phyloP scores from a whole-genome alignment of 495 filamentous ascomycete genomes.

The Hypomontagnella submonticulosa region DNA sequence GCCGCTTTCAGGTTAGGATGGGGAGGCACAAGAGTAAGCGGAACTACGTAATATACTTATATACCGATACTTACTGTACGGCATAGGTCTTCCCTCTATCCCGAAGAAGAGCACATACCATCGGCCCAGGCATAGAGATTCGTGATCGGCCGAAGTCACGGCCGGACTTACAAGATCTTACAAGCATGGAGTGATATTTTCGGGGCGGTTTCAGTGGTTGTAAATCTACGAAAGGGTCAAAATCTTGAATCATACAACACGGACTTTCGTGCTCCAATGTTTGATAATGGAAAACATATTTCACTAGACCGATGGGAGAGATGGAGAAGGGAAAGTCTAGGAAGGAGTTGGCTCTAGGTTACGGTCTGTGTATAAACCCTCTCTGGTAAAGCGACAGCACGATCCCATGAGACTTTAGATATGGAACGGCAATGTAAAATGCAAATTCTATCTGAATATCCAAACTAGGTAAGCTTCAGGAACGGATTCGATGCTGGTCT shows the following conservation, averaged over 20 bases:
- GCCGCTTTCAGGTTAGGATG: constrained; percentile 91
- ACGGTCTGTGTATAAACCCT: constrained; percentile 18
- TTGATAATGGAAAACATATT: background rate
- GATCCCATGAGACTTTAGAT: constrained; percentile 2
- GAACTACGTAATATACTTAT: background rate
- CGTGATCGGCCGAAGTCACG: constrained; percentile 52
- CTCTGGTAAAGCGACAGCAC: background rate
- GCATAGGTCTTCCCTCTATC: constrained; percentile 62
- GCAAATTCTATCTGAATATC: constrained; percentile 7
- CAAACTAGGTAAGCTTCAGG: no score
- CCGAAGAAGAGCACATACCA: constrained; percentile 56
- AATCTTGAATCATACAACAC: constrained; percentile 2
- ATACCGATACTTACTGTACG: constrained; percentile 4
- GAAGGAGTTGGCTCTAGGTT: constrained; percentile 3
- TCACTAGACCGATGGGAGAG: constrained; percentile 3
- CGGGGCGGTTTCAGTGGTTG: background rate
- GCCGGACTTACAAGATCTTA: constrained; percentile 56
- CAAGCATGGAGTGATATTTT: constrained; percentile 60
- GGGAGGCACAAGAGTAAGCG: constrained; percentile 87
- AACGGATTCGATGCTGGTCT: no score
- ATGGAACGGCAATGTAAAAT: constrained; percentile 3
- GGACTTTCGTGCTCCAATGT: constrained; percentile 2
- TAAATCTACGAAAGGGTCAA: constrained; percentile 24
- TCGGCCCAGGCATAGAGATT: constrained; percentile 66
- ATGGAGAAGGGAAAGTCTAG: constrained; percentile 11